A percentile compares a stretch with the other conserved stretches of the same genome.
These are phyloP conservation scores for Esteya vermicola DNA, from an alignment of 2,329 filamentous ascomycete genomes.

Conservation along the genomic window DNA sequence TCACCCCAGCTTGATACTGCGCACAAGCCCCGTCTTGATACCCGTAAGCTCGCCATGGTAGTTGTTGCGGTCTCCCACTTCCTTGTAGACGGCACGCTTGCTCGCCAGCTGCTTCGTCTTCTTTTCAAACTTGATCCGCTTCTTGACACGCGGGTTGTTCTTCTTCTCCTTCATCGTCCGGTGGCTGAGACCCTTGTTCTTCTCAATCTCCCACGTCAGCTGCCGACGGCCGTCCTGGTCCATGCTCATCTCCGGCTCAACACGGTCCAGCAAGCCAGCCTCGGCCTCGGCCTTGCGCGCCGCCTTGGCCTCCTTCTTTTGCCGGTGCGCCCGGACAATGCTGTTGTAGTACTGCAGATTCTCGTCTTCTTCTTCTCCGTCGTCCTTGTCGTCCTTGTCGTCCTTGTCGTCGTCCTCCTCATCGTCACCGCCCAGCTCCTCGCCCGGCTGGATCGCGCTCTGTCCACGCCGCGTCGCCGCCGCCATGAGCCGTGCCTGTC, in stretches of 20 bases:
- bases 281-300: constrained; percentile 40
- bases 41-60: constrained; percentile 88
- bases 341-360: constrained; percentile 32
- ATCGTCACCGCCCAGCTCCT: constrained; percentile 50
- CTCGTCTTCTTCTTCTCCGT: constrained; percentile 69
- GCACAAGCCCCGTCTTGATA: constrained; percentile 87
- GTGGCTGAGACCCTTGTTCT: constrained; percentile 91
- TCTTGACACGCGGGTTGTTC: constrained; percentile 92
- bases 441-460: constrained; percentile 45
- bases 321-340: constrained; percentile 13
- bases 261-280: constrained; percentile 48
- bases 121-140: constrained; percentile 88
- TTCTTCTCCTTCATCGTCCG: constrained; percentile 62
- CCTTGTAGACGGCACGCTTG: constrained; percentile 75
- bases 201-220: constrained; percentile 86
- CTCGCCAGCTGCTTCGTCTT: constrained; percentile 95
- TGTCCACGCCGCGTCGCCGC: constrained; percentile 75
- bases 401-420: constrained; percentile 59
- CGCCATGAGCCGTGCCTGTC: constrained; percentile 73
- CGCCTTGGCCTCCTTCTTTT: constrained; percentile 61
- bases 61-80: constrained; percentile 67
- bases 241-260: constrained; percentile 52
- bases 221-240: constrained; percentile 79
- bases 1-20: constrained; percentile 73
- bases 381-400: constrained; percentile 33